phyloP scores from a whole-genome alignment of 192 early-diverging fungal species.

The Chytriomyces sp. region DNA sequence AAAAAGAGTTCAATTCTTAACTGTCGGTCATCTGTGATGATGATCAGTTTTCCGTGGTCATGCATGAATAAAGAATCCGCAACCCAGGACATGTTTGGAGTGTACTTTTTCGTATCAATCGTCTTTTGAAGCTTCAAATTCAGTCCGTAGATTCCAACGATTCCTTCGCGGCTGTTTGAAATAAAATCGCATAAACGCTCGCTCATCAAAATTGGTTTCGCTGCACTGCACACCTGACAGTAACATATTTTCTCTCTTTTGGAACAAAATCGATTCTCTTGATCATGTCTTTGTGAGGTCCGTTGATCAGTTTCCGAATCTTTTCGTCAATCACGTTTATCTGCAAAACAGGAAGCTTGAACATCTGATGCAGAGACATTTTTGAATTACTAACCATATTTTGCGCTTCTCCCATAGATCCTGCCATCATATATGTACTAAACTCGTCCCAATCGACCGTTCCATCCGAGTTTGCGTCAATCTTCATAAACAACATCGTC shows the following conservation, averaged over 20 bases:
- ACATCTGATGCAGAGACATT: not conserved
- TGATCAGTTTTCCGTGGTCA: constrained; percentile 58
- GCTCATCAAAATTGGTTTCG: constrained; percentile 2
- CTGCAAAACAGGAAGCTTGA: constrained; percentile 31
- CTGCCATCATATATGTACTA: constrained; percentile 69
- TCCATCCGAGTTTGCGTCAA: constrained; percentile 71
- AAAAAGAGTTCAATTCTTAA: constrained; percentile 25
- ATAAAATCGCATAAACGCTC: constrained; percentile 6
- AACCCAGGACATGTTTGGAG: constrained; percentile 55
- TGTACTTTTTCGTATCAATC: constrained; percentile 57
- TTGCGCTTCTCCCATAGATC: constrained; percentile 48
- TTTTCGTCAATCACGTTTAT: constrained; percentile 60
- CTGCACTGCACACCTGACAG: constrained; percentile 48
- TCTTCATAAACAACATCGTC: constrained; percentile 76
- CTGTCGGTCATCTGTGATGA: constrained; percentile 66
- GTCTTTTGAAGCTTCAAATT: constrained; percentile 60
- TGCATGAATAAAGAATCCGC: constrained; percentile 59
- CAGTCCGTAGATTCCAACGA: constrained; percentile 58
- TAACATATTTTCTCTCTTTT: constrained; percentile 68
- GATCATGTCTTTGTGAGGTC: constrained; percentile 67
- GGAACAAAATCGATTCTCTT: constrained; percentile 60
- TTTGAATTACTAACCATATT: too few relatives aligned
- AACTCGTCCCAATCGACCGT: constrained; percentile 72
- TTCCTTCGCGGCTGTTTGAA: constrained; percentile 56
- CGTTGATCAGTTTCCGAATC: constrained; percentile 48